Percentiles rank a stretch among this genome's conserved stretches.
Conservation (phyloP, 2,329 filamentous ascomycete genomes). For the Colletotrichum tropicale region DNA sequence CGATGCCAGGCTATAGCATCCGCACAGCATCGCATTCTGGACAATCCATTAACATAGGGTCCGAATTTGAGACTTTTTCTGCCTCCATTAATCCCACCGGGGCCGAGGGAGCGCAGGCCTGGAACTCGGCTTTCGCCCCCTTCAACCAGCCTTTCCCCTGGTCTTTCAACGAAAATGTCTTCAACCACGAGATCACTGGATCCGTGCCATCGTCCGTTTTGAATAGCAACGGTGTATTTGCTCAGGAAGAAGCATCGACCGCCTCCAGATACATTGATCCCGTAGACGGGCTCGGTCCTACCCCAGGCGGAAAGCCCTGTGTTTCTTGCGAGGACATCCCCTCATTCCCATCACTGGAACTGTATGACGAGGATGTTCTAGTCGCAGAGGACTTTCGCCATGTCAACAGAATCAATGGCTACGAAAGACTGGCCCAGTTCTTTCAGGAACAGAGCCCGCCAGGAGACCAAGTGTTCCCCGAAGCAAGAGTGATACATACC, state of each 20-base stretch:
- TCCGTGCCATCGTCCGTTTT: neutral
- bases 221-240: neutral
- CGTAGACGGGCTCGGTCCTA: rapidly evolving
- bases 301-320: neutral
- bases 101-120: rapidly evolving
- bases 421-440: neutral
- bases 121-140: neutral
- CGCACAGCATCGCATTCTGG: neutral
- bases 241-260: rapidly evolving
- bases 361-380: neutral
- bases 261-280: neutral
- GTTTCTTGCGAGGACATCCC: neutral
- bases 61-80: neutral
- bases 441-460: neutral
- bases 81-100: neutral
- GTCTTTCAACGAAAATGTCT: neutral
- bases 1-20: neutral
- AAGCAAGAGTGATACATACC: neutral
- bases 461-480: neutral
- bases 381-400: neutral
- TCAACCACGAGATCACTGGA: neutral
- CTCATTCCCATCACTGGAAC: neutral
- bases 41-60: rapidly evolving
- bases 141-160: neutral
- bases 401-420: neutral